Base-by-base conservation (phyloP, 345 rosid genomes). In the Cochlearia excelsa region DNA sequence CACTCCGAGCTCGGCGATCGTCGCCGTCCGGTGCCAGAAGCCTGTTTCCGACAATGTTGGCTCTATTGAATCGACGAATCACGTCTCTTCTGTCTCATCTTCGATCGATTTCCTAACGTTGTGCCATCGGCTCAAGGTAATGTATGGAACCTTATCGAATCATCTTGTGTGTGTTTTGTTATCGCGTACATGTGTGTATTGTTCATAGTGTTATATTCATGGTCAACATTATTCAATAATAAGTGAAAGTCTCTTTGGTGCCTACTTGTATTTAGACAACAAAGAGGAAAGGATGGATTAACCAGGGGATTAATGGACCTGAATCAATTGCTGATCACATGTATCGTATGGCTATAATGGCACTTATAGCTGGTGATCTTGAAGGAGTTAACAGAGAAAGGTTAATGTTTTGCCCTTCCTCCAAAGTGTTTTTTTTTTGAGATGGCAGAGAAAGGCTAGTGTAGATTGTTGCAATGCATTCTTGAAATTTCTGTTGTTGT, bases 341-440 rank as follows among this genome's bases (percentile, higher is more conserved):
- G 98, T 85, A 88, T 66, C 79, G 95, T 48, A 92, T 88, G 98
- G 82, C 95, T 60, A 68, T 92, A 50, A 88, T 92, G 98, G 91
- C 86, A 55, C 73, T 92, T 55, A 81, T 88, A 45, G 85, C 84
- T 44, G 82, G 75, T 50, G 94, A 92, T 71, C 76, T 86, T 73
- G 76, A 87, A 10, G 95, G 88, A 64, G 65, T 88, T 47, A 67
- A 88, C 72, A 77, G 98, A 74, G 98, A 88, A 62, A 67, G 77
- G 77, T 73, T 57, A 9, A 55, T 54, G 3, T 7, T 62, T 41
- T 3, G 39, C 48, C 48, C 40, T 16, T 16, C 23, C 23, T 16
- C 23, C 23, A 16, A 1, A 16, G 0, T 69, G n/a, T 26, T 29
- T 47, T 37, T 37, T 26, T 28, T 7, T 29, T 43, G 28, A 61